phyloP scores from a whole-genome alignment of 2,329 filamentous ascomycete genomes.

The Scytalidium sp. region DNA sequence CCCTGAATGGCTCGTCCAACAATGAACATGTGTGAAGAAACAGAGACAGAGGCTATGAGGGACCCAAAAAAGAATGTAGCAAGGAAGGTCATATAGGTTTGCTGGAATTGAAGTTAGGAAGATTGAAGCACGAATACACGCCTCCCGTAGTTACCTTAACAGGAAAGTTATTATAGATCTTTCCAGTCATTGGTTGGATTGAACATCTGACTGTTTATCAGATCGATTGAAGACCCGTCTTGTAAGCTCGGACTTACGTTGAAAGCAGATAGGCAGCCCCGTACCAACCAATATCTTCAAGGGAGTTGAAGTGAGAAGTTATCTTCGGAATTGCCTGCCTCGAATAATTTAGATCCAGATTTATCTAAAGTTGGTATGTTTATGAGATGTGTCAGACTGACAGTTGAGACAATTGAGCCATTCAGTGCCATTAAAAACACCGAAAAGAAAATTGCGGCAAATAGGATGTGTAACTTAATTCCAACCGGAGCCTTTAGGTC shows the following conservation, averaged over 20 bases:
- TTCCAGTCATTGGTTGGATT: slow-evolving; percentile 13
- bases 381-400: neutral
- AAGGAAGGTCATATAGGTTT: slow-evolving; percentile 29
- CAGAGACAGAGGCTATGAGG: slow-evolving; percentile 47
- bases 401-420: neutral
- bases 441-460: neutral
- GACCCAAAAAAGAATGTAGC: slow-evolving; percentile 53
- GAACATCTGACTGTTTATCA: slow-evolving; percentile 8
- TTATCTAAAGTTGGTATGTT: neutral
- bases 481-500: neutral
- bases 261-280: slow-evolving; percentile 28
- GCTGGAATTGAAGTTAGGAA: slow-evolving; percentile 7
- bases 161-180: slow-evolving; percentile 13
- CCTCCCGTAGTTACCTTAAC: slow-evolving; percentile 14
- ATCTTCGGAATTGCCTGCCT: slow-evolving; percentile 33
- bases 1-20: slow-evolving; percentile 52
- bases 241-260: neutral
- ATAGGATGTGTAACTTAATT: neutral
- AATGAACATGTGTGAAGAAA: slow-evolving; percentile 51
- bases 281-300: slow-evolving; percentile 34
- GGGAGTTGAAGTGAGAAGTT: slow-evolving; percentile 32
- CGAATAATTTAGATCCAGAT: neutral
- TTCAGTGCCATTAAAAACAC: neutral
- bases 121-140: no score
- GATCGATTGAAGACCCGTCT: neutral